Evolutionary conservation across 768 basidiomycete genomes (phyloP).

Genomic region (Agaricus sinodeliciosus): DNA sequence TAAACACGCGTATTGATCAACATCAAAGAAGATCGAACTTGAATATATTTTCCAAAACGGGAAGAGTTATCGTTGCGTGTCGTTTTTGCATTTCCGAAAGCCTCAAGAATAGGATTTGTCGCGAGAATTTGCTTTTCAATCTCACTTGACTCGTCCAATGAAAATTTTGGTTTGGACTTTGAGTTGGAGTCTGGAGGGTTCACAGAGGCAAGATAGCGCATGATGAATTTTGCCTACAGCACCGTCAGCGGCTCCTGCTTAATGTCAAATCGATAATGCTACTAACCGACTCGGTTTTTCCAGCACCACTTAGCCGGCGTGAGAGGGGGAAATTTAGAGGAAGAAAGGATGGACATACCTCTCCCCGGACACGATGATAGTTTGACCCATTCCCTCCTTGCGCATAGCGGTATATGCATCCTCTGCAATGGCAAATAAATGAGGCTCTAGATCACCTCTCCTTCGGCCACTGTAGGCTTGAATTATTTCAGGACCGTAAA

Average conservation of each 20-base stretch:
- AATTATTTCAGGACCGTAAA: constrained; percentile 96
- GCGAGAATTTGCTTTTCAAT: constrained; percentile 97
- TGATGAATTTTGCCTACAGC: constrained; percentile 90
- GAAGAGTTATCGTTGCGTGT: constrained; percentile 99
- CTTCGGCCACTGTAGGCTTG: constrained; percentile 91
- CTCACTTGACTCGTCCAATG: constrained; percentile 84
- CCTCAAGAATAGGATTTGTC: constrained; percentile 98
- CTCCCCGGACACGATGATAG: constrained; percentile 98
- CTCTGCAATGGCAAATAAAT: constrained; percentile 98
- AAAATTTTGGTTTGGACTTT: constrained; percentile 62
- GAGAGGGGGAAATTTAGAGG: constrained; percentile 7
- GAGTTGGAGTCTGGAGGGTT: constrained; percentile 68
- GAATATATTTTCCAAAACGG: constrained; percentile 98
- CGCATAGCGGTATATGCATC: constrained; percentile 99
- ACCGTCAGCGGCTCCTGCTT: neutral
- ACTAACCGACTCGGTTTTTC: constrained; percentile 94
- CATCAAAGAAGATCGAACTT: constrained; percentile 45
- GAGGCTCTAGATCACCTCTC: constrained; percentile 94
- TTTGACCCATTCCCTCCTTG: constrained; percentile 90
- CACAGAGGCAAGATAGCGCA: constrained; percentile 97
- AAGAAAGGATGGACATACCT: constrained; percentile 47
- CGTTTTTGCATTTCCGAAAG: constrained; percentile 99
- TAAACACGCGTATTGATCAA: constrained; percentile 6
- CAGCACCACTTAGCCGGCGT: constrained; percentile 74
- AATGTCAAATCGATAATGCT: neutral